Conservation (phyloP, 2,329 filamentous ascomycete genomes). For the Arthrobotrys sinensis region DNA sequence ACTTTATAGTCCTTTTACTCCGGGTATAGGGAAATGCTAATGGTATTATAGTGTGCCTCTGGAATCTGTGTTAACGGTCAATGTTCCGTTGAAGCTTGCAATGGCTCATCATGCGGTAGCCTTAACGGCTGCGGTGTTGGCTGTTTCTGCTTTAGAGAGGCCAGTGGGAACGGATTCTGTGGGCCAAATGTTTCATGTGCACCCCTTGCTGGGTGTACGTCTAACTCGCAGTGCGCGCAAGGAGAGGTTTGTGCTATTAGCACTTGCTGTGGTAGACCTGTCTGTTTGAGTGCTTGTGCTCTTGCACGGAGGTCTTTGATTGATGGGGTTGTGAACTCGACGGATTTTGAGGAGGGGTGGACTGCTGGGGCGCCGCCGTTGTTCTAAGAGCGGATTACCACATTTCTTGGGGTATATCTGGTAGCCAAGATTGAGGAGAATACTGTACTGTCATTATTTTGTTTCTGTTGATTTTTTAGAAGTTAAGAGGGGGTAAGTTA, state of each 20-base stretch:
- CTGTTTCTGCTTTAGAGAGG: constrained; percentile 20
- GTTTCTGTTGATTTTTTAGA: too few relatives aligned
- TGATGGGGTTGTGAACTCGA: constrained; percentile 13
- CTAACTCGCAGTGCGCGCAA: constrained; percentile 6
- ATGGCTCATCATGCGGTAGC: constrained; percentile 21
- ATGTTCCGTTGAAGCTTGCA: constrained; percentile 22
- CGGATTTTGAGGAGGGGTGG: constrained; percentile 17
- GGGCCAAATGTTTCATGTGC: constrained; percentile 17
- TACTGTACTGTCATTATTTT: too few relatives aligned
- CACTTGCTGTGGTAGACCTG: constrained; percentile 14
- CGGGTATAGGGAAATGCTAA: not conserved
- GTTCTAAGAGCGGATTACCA: not conserved
- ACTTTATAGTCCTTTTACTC: not conserved
- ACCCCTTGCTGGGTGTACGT: constrained; percentile 7
- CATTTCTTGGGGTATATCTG: too few relatives aligned
- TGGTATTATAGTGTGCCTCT: constrained; percentile 2
- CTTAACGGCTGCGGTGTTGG: constrained; percentile 9
- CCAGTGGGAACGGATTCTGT: constrained; percentile 15
- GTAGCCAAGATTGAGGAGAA: too few relatives aligned
- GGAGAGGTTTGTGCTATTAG: constrained; percentile 28
- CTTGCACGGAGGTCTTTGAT: constrained; percentile 13
- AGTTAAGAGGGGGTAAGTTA: too few relatives aligned
- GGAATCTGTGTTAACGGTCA: constrained; percentile 20
- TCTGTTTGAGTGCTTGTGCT: constrained; percentile 14
- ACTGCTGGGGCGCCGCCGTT: not conserved